These are phyloP conservation scores for Phaeomoniella chlamydospora DNA, from an alignment of 2,329 filamentous ascomycete species.

Conservation along the genomic window DNA sequence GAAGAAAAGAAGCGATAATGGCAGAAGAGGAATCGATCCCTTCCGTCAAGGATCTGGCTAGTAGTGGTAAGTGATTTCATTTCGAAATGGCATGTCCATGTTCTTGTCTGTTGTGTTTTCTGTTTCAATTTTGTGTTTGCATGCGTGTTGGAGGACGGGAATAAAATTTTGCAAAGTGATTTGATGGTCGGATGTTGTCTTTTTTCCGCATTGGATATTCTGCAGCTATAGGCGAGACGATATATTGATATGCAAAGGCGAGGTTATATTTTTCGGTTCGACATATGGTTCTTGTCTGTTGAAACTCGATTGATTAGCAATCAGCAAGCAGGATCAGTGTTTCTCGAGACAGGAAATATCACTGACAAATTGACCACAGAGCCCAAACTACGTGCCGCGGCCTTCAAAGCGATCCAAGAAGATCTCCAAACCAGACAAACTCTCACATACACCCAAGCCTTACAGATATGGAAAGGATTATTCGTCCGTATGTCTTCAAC, in stretches of 20 bases:
- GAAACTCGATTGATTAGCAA: too few relatives aligned
- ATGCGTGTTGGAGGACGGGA: too few relatives aligned
- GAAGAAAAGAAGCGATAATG: too few relatives aligned
- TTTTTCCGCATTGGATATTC: too few relatives aligned
- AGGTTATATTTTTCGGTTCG: too few relatives aligned
- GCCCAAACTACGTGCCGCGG: conserved; percentile 7
- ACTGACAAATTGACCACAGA: conserved; percentile 3
- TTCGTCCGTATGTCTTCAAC: conserved; percentile 9
- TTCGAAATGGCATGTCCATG: neutral
- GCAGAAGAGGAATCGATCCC: conserved; percentile 6
- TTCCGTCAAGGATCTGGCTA: conserved; percentile 11
- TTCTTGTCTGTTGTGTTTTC: neutral
- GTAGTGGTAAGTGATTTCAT: conserved; percentile 9
- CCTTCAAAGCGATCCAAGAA: conserved; percentile 6
- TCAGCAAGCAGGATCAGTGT: too few relatives aligned
- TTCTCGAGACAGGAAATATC: too few relatives aligned
- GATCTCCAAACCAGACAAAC: conserved; percentile 6
- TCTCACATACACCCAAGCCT: conserved; percentile 8
- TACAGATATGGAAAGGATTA: conserved; percentile 12
- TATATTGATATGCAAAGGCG: too few relatives aligned
- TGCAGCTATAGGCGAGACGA: too few relatives aligned
- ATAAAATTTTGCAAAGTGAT: too few relatives aligned
- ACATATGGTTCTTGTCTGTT: too few relatives aligned
- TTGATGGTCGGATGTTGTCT: too few relatives aligned
- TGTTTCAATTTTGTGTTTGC: neutral